These are phyloP conservation scores for Xerocomus minutiporus DNA, from an alignment of 1,284 basidiomycete species.

Conservation along the genomic window DNA sequence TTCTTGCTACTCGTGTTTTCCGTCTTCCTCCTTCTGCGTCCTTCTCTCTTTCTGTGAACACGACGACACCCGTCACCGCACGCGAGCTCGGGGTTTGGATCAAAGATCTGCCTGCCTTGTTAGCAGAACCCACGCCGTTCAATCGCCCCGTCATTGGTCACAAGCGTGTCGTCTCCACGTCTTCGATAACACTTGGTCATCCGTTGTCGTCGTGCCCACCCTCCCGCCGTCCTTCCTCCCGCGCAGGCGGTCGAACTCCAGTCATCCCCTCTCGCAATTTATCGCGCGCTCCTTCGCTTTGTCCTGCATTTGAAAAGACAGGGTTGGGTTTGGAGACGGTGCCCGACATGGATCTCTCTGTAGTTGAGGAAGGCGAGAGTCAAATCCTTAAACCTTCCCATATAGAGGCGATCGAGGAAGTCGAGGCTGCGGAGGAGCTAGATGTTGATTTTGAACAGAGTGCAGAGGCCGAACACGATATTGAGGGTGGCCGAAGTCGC, in stretches of 20 bases:
- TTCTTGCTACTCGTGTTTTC: slow-evolving; percentile 83
- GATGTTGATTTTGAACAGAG: slow-evolving; percentile 30
- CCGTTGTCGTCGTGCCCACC: slow-evolving; percentile 59
- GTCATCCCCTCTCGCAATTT: slow-evolving; percentile 51
- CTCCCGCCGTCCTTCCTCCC: slow-evolving; percentile 64
- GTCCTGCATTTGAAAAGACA: slow-evolving; percentile 48
- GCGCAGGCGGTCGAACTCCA: slow-evolving; percentile 50
- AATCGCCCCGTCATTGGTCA: slow-evolving; percentile 35
- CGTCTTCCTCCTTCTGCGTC: slow-evolving; percentile 55
- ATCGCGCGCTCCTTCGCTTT: slow-evolving; percentile 55
- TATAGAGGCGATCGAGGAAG: slow-evolving; percentile 28
- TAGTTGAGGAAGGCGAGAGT: slow-evolving; percentile 19
- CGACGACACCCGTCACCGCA: slow-evolving; percentile 68
- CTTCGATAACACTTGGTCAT: slow-evolving; percentile 57
- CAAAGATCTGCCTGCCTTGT: slow-evolving; percentile 70
- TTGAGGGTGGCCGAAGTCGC: slow-evolving; percentile 39
- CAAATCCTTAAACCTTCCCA: slow-evolving; percentile 15
- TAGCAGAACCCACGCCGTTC: slow-evolving; percentile 32
- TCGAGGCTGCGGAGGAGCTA: slow-evolving; percentile 38
- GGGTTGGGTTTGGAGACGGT: slow-evolving; percentile 27
- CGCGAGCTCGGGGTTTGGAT: slow-evolving; percentile 86
- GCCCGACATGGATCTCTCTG: slow-evolving; percentile 21
- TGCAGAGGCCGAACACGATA: slow-evolving; percentile 31
- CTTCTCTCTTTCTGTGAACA: slow-evolving; percentile 25
- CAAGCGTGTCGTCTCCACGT: slow-evolving; percentile 50